Evolutionary conservation across 2,329 filamentous ascomycete species (phyloP), one percentile per base, ranked within the genome.

Genomic region (Fusarium staphyleae): DNA sequence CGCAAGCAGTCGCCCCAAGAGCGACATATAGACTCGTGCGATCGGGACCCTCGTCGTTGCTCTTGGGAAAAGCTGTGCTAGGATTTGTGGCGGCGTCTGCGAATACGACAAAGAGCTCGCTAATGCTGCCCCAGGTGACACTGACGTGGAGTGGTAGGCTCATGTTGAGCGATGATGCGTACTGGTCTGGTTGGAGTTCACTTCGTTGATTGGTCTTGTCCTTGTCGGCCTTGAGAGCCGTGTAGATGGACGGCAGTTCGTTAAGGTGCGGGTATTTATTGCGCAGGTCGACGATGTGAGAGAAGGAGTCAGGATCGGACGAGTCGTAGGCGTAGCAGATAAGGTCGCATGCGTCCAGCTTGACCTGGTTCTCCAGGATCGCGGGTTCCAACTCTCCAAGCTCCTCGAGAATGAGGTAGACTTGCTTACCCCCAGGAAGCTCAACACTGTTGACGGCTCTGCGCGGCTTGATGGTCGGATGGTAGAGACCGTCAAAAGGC

Each of bases 271-370:
- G 87, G 63, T 93, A 89, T 66, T 87, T 89, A 48, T 85, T 82
- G 35, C 93, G 87, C 41, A 97, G 79, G 14, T 89, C 84, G 30
- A 93, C 89, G 46, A 99, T 91, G 69, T 98, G 93, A 1, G 89
- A 87, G 73, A 99, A 99, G 4, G 91, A 96, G 72, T 98, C 93
- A 0, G 95, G 93, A 57, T 99, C 93, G 1, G 92, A 96, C 2
- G 93, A 98, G 76, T 99, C 95, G 75, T 98, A 99, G 1, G 91
- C 88, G 74, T 96, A 98, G 74, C 93, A 96, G 37, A 99, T 83
- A 18, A 99, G 82, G 73, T 99, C 95, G 74, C 93, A 98, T 5
- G 92, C 87, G 67, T 96, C 91, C 12, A 99, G 81, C 74, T 96
- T 96, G 36, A 87, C 84, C 68, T 88, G 87, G 69, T 99, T 99